These are phyloP conservation scores for Zasmidium angulare DNA, from an alignment of 2,329 filamentous ascomycete species.

Conservation along the genomic window DNA sequence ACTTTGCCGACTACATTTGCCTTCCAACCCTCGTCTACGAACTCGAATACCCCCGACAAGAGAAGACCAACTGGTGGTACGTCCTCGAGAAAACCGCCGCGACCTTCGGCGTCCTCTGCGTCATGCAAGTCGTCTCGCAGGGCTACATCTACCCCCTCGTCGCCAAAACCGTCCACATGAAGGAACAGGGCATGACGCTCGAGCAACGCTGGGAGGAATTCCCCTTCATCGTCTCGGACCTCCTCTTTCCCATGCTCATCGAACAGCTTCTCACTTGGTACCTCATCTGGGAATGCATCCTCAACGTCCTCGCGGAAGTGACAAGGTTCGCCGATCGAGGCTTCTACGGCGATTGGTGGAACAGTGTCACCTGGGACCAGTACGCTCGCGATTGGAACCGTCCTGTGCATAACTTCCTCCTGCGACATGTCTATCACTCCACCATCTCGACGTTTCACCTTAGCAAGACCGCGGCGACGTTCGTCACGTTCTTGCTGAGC, in stretches of 20 bases:
- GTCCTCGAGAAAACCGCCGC: conserved; percentile 70
- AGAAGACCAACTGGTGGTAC: conserved; percentile 71
- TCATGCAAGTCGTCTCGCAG: conserved; percentile 78
- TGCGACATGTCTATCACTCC: conserved; percentile 76
- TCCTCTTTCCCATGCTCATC: conserved; percentile 76
- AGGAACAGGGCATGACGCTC: conserved; percentile 63
- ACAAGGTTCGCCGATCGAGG: conserved; percentile 68
- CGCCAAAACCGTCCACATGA: conserved; percentile 64
- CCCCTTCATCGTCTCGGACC: conserved; percentile 71
- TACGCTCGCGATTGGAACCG: conserved; percentile 80
- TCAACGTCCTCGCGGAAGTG: conserved; percentile 75
- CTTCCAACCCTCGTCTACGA: conserved; percentile 79
- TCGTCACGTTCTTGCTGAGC: conserved; percentile 72
- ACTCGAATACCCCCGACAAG: conserved; percentile 71
- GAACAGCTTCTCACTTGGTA: conserved; percentile 79
- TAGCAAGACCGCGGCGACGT: conserved; percentile 68
- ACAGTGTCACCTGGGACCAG: conserved; percentile 65
- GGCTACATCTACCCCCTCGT: conserved; percentile 76
- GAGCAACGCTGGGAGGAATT: conserved; percentile 64
- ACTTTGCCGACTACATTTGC: conserved; percentile 67
- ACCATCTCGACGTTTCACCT: conserved; percentile 72
- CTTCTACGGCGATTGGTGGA: conserved; percentile 42
- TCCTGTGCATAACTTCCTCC: conserved; percentile 75
- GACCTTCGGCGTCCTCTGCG: conserved; percentile 69
- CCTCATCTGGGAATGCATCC: conserved; percentile 68